These are phyloP conservation scores for Leishmania tarentolae DNA, from an alignment of 208 protist species.

Conservation along the genomic window DNA sequence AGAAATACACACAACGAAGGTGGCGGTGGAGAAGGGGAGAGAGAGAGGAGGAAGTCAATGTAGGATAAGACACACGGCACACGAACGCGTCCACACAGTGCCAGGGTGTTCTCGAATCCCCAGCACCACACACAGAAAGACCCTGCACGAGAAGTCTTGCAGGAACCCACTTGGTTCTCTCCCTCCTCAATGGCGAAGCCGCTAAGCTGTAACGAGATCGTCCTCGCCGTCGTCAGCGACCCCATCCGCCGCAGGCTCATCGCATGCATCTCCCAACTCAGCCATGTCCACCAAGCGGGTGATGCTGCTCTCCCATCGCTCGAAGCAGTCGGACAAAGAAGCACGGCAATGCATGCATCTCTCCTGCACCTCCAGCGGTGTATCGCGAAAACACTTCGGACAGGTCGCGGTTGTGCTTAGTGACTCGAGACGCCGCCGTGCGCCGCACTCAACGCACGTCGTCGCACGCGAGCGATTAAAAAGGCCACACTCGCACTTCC, in stretches of 20 bases:
- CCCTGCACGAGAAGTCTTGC: not conserved
- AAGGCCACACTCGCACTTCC: constrained; percentile 66
- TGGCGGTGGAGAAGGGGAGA: not conserved
- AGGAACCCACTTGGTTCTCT: not conserved
- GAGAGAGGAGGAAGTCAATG: not conserved
- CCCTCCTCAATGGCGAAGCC: not conserved
- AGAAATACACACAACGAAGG: not conserved
- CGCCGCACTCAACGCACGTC: constrained; percentile 65
- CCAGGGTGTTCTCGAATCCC: not conserved
- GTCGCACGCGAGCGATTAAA: constrained; percentile 33
- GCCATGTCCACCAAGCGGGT: not conserved
- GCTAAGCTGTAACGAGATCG: not conserved
- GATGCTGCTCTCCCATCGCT: constrained; percentile 3
- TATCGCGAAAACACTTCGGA: constrained; percentile 61
- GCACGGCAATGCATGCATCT: constrained; percentile 58
- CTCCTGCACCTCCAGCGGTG: constrained; percentile 52
- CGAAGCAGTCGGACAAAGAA: constrained; percentile 15
- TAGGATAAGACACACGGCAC: not conserved
- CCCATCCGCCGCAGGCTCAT: not conserved
- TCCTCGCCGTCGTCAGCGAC: not conserved
- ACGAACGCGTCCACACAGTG: not conserved
- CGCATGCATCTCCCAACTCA: not conserved
- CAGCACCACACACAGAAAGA: not conserved
- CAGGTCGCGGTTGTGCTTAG: constrained; percentile 48
- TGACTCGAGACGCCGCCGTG: constrained; percentile 36